Evolutionary conservation across 345 rosid genomes (phyloP), one percentile per base, ranked within the genome.

Genomic region (Syzygium oleosum): DNA sequence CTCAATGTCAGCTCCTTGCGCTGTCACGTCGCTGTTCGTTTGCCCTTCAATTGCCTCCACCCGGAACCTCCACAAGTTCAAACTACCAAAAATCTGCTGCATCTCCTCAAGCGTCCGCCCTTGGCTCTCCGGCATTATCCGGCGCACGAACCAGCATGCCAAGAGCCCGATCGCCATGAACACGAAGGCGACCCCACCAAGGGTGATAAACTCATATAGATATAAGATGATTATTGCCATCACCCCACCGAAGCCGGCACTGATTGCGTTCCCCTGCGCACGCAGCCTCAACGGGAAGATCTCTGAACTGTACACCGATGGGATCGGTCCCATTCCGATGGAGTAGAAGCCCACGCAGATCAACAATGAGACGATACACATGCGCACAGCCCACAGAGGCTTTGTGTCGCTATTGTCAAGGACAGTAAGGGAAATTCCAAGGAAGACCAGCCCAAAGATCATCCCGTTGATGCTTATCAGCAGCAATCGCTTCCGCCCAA

Each of bases 271-370:
- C 0, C 98, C 98, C 19, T 96, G 98, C 1, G 99, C 98, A 12
- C 99, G 93, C 79, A 97, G 91, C 88, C 93, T 85, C 88, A 97
- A 87, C 25, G 99, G 98, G 59, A 97, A 95, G 25, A 97, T 96
- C 93, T 97, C 99, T 6, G 96, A 91, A 88, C 93, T 94, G 79
- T 96, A 97, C 4, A 97, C 98, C 95, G 96, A 94, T 11, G 98
- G 87, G 49, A 96, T 91, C 2, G 98, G 99, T 12, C 99, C 99
- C 89, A 97, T 88, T 52, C 99, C 99, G 8, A 97, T 96, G 3
- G 99, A 96, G 87, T 96, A 97, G 80, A 89, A 87, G 3, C 96
- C 96, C 29, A 96, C 98, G 87, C 38, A 34, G 2, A 34, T 34
- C 38, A 34, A 2, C 38, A 34, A 34, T 34, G 38, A 34, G 38